These are phyloP conservation scores for Collybia sordida DNA, from an alignment of 768 basidiomycete genomes.

Conservation along the genomic window DNA sequence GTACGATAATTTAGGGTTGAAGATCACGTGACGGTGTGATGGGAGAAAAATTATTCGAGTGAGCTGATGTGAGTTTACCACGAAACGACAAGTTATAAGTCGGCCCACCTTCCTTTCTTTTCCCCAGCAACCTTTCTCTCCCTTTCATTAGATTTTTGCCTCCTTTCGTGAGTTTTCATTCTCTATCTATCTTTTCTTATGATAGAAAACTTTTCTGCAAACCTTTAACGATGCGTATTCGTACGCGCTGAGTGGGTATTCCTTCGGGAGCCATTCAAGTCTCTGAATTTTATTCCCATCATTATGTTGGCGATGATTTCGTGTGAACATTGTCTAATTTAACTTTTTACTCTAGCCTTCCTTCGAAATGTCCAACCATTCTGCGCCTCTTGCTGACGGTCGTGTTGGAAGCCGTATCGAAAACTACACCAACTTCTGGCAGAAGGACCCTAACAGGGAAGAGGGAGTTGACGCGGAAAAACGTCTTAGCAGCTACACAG, in stretches of 20 bases:
- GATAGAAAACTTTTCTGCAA: slow-evolving; percentile 2
- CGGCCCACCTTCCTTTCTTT: slow-evolving; percentile 17
- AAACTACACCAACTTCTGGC: slow-evolving; percentile 91
- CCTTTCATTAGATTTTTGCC: slow-evolving; percentile 1
- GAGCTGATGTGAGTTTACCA: slow-evolving; percentile 21
- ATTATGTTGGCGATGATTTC: neutral
- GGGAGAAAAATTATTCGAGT: slow-evolving; percentile 14
- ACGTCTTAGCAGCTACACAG: slow-evolving; percentile 80
- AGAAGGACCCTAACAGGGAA: slow-evolving; percentile 77
- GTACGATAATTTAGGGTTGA: too few relatives aligned
- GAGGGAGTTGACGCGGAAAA: slow-evolving; percentile 61
- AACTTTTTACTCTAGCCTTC: neutral
- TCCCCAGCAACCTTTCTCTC: slow-evolving; percentile 8
- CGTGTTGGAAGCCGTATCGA: slow-evolving; percentile 69
- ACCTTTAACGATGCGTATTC: slow-evolving; percentile 20
- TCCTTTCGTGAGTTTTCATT: slow-evolving; percentile 11
- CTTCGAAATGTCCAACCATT: slow-evolving; percentile 13
- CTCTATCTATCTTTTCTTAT: neutral
- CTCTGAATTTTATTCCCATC: slow-evolving; percentile 23
- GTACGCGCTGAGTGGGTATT: slow-evolving; percentile 24
- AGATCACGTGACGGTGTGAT: slow-evolving; percentile 2
- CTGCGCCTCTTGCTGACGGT: slow-evolving; percentile 43
- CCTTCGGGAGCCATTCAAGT: slow-evolving; percentile 43
- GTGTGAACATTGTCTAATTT: slow-evolving; percentile 5
- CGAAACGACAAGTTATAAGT: slow-evolving; percentile 19